Base-by-base conservation (phyloP, 1,139 yeast genomes). In the Saccharomyces hybrid region DNA sequence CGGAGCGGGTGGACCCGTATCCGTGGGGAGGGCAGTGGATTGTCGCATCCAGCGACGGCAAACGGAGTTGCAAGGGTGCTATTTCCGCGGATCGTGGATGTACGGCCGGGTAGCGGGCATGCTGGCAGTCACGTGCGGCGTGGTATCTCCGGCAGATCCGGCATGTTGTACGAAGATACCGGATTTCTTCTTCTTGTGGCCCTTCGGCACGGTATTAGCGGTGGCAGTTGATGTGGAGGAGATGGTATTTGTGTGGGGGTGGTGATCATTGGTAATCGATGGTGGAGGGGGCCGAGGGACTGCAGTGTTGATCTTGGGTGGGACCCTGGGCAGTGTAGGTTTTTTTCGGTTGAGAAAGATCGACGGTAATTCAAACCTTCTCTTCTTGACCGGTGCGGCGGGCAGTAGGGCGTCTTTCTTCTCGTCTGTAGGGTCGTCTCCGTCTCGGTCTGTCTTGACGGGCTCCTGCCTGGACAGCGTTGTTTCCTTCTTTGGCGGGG, bases 331-430 rank as follows among this genome's bases (percentile, higher is more conserved):
- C 16, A 59, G 41, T 44, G 57, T 49, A 2, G 59, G 56, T 41
- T 56, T 58, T 50, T 58, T 57, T 48, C 54, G 54, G 47, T 55
- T 57, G 30, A 61, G 54, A 38, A 60, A 60, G n/a, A 59, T 58
- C 4, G 63, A 59, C 47, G 58, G 57, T 34, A 13, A 26, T n/a
- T 55, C 57, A 2, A 49, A 26, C 16, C 59, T 59, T 2, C 65
- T 65, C 54, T 65, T 69, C 26, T 50, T 58, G 26, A 14, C 1
- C 23, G 26, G 30, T 7, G 42, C 14, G 16, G 32, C 13, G 23
- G 32, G 23, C 5, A n/a, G n/a, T 27, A 38, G n/a, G 1, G 31
- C 16, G 20, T 25, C 30, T 28, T 11, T 50, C 41, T 38, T 32
- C 26, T 20, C 26, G 7, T 20, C 16, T 27, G 48, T 5, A n/a